A percentile compares a stretch with the other conserved stretches of the same genome.
Evolutionary conservation across 2,329 filamentous ascomycete genomes (phyloP).

Genomic region (Pseudogymnoascus sp.): DNA sequence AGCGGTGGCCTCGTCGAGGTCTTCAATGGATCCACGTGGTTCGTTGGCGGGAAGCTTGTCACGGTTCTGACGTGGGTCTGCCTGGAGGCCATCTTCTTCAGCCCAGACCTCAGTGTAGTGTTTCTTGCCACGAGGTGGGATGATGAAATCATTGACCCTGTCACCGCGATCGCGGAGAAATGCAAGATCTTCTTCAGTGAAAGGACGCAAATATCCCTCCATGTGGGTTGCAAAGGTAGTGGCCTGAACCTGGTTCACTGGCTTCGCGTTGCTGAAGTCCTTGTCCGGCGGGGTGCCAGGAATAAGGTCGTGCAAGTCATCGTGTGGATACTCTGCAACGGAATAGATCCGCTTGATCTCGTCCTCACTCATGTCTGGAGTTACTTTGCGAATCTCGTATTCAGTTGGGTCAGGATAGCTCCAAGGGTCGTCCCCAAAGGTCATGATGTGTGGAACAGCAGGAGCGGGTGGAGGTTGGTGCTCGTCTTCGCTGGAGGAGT

Average conservation of each 20-base stretch:
- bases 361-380: conserved; percentile 70
- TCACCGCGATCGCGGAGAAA: conserved; percentile 89
- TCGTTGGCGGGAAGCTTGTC: conserved; percentile 72
- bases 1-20: conserved; percentile 75
- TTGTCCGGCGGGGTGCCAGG: conserved; percentile 85
- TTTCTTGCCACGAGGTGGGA: conserved; percentile 74
- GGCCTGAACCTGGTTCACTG: conserved; percentile 87
- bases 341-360: conserved; percentile 82
- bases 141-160: conserved; percentile 71
- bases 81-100: conserved; percentile 79
- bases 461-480: conserved; percentile 53
- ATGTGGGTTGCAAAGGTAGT: conserved; percentile 87
- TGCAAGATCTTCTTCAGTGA: conserved; percentile 87
- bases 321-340: conserved; percentile 73
- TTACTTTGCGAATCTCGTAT: conserved; percentile 78
- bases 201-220: conserved; percentile 81
- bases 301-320: conserved; percentile 75
- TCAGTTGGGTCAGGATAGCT: conserved; percentile 87
- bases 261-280: conserved; percentile 92
- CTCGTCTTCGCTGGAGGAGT: conserved; percentile 37
- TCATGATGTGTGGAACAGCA: conserved; percentile 57
- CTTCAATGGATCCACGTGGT: conserved; percentile 74
- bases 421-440: conserved; percentile 85
- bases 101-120: conserved; percentile 90
- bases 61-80: conserved; percentile 48